A percentile compares a stretch with the other conserved stretches of the same genome.
Evolutionary conservation across 768 basidiomycete genomes (phyloP).

Genomic region (Cyathus striatus): DNA sequence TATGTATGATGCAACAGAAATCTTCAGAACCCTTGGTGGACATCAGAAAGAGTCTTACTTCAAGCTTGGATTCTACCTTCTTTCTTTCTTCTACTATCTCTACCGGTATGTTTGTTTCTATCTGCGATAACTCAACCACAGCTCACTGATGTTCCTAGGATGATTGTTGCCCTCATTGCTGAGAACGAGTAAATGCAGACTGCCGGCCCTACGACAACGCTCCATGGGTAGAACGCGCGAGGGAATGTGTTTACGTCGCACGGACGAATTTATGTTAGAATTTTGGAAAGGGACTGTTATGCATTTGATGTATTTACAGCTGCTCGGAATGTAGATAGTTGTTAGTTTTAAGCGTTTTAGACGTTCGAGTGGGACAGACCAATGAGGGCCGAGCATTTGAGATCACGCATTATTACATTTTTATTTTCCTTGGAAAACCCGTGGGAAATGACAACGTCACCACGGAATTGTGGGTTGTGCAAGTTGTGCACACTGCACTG

Average conservation of each 20-base stretch:
- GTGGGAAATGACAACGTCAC: too few species aligned
- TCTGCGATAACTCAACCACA: neutral
- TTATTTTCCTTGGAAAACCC: too few species aligned
- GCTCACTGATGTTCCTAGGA: conserved; percentile 33
- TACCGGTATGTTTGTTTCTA: conserved; percentile 57
- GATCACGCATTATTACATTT: too few species aligned
- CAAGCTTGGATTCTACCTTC: conserved; percentile 88
- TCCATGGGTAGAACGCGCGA: too few species aligned
- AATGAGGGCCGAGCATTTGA: too few species aligned
- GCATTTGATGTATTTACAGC: neutral
- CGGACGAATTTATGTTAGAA: too few species aligned
- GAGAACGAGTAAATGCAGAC: conserved; percentile 44
- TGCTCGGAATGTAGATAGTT: neutral
- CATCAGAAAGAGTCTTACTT: conserved; percentile 97
- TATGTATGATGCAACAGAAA: conserved; percentile 99
- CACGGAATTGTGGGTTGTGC: too few species aligned
- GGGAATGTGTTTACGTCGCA: too few species aligned
- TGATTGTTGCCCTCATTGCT: conserved; percentile 82
- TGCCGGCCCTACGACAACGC: too few species aligned
- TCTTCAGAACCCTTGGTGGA: conserved; percentile 86
- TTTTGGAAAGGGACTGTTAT: neutral
- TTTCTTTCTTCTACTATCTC: conserved; percentile 89
- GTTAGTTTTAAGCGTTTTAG: neutral
- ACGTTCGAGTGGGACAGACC: conserved; percentile 7
- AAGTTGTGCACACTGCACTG: too few species aligned